A percentile compares a stretch with the other conserved stretches of the same genome.
Conservation (phyloP, 805 yeast genomes). For the Komagataella populi region DNA sequence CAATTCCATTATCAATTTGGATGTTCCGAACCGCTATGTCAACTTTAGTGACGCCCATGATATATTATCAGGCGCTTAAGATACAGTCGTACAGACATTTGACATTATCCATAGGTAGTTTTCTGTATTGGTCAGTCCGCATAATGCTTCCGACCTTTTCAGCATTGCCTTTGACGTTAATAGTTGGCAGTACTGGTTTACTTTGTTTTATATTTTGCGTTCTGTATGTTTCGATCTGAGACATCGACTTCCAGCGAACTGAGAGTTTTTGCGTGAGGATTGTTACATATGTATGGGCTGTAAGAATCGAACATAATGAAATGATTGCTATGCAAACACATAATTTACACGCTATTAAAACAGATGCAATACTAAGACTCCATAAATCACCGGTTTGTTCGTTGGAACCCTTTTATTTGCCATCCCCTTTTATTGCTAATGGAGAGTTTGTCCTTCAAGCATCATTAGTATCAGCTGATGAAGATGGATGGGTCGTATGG, state of each 20-base stretch:
- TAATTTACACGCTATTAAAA: background rate
- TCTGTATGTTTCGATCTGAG: background rate
- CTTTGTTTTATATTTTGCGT: background rate
- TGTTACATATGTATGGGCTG: too few relatives aligned
- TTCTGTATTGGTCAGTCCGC: background rate
- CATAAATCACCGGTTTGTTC: constrained; percentile 5
- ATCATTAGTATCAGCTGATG: constrained; percentile 43
- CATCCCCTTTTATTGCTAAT: constrained; percentile 5
- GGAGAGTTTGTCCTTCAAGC: background rate
- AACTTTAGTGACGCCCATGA: background rate
- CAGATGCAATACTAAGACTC: constrained; percentile 8
- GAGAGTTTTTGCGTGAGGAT: background rate
- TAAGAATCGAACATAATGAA: too few relatives aligned
- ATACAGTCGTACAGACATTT: background rate
- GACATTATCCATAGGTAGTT: background rate
- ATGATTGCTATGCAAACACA: background rate
- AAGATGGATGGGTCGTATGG: constrained; percentile 44
- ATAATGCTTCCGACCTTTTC: background rate
- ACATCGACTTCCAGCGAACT: background rate
- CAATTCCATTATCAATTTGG: background rate
- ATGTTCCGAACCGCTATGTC: background rate
- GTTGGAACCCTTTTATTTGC: constrained; percentile 8
- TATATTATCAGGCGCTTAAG: background rate
- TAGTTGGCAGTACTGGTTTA: background rate
- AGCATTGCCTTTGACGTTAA: background rate